Conservation (phyloP, 331 rosid species). For the Quercus tomentella region DNA sequence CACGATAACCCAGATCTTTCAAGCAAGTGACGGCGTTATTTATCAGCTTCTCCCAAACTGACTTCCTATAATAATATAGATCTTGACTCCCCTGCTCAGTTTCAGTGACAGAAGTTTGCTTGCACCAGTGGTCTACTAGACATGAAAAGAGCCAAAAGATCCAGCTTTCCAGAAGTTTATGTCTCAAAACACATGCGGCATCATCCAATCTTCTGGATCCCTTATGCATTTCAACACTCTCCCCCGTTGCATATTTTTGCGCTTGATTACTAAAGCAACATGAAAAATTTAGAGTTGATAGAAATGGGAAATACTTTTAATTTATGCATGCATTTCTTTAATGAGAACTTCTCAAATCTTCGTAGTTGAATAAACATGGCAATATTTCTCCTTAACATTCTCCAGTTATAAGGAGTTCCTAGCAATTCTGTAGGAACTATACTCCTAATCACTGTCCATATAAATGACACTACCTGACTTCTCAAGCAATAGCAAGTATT, state of each 20-base stretch:
- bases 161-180: conserved; percentile 71
- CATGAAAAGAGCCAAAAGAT: conserved; percentile 73
- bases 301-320: conserved; percentile 68
- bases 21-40: conserved; percentile 46
- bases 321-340: conserved; percentile 63
- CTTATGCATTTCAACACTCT: conserved; percentile 14
- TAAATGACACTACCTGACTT: conserved; percentile 78
- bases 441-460: conserved; percentile 87
- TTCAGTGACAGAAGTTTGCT: conserved; percentile 88
- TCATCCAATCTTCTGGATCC: conserved; percentile 26
- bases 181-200: conserved; percentile 38
- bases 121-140: conserved; percentile 72
- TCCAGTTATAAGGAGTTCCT: conserved; percentile 73
- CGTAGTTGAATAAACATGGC: conserved; percentile 64
- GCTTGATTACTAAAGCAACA: conserved; percentile 26
- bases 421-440: conserved; percentile 69
- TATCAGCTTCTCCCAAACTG: conserved; percentile 73
- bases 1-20: conserved; percentile 39
- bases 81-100: conserved; percentile 66
- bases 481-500: conserved; percentile 51
- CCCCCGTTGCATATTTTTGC: conserved; percentile 17
- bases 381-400: conserved; percentile 71
- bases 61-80: conserved; percentile 60
- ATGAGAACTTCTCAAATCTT: conserved; percentile 65
- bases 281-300: conserved; percentile 37